Conservation (phyloP, 108 stramenopile genomes). For the Skeletonema menzelii region DNA sequence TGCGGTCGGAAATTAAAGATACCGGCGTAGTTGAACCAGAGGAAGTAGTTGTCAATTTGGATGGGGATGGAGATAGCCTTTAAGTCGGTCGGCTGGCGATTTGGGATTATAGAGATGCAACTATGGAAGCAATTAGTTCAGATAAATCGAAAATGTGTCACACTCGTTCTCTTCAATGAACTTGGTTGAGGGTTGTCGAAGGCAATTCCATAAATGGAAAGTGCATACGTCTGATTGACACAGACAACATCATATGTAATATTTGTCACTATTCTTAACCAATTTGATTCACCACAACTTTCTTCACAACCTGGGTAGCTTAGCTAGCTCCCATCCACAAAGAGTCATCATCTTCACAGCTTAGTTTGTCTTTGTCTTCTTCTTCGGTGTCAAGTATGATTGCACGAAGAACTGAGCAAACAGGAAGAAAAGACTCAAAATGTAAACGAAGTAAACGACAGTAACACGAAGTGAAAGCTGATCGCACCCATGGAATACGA, state of each 20-base stretch:
- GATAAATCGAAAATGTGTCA: neutral
- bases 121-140: neutral
- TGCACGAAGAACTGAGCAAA: conserved; percentile 97
- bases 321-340: neutral
- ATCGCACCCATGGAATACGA: conserved; percentile 72
- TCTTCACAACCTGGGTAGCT: neutral
- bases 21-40: neutral
- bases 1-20: too few relatives aligned
- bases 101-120: neutral
- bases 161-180: neutral
- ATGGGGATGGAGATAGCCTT: conserved; percentile 30
- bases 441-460: conserved; percentile 90
- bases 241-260: neutral
- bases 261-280: neutral
- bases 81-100: neutral
- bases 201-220: neutral
- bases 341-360: neutral
- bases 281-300: neutral
- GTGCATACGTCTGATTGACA: neutral
- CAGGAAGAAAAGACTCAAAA: conserved; percentile 92
- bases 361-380: conserved; percentile 46
- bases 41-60: conserved; percentile 21
- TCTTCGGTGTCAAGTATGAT: conserved; percentile 91
- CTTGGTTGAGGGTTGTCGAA: neutral
- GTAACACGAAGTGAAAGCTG: conserved; percentile 69